Conservation (phyloP, 768 basidiomycete species). For the Naganishia vishniacii region DNA sequence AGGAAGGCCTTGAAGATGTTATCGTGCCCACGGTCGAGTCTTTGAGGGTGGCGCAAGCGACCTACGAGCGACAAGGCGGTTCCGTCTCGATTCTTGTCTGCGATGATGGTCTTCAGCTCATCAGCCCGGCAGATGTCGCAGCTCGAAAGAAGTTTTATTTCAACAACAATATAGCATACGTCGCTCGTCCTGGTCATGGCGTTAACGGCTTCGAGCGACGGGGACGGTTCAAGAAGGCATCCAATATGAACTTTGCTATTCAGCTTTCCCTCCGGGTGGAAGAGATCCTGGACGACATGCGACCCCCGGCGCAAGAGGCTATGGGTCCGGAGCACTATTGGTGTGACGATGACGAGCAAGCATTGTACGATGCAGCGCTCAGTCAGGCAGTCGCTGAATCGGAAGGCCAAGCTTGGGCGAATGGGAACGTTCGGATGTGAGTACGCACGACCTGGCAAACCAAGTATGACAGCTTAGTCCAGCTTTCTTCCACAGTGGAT, state of each 20-base stretch:
- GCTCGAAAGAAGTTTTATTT: slow-evolving; percentile 68
- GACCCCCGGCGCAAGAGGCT: slow-evolving; percentile 28
- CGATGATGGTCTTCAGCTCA: slow-evolving; percentile 72
- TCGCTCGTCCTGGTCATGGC: slow-evolving; percentile 70
- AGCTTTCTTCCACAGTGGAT: too few species aligned
- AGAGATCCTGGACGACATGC: slow-evolving; percentile 57
- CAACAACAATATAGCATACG: slow-evolving; percentile 67
- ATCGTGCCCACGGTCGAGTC: slow-evolving; percentile 72
- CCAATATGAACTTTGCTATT: slow-evolving; percentile 85
- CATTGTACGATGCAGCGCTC: slow-evolving; percentile 61
- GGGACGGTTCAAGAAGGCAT: slow-evolving; percentile 88
- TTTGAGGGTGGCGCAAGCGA: slow-evolving; percentile 61
- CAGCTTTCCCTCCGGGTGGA: slow-evolving; percentile 62
- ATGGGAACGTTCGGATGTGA: slow-evolving; percentile 59
- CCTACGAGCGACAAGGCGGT: slow-evolving; percentile 76
- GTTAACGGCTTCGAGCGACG: slow-evolving; percentile 68
- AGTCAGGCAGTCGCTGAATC: slow-evolving; percentile 67
- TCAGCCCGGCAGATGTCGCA: slow-evolving; percentile 60
- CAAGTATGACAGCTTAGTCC: slow-evolving; percentile 68
- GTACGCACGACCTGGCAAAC: not conserved
- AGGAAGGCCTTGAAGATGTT: slow-evolving; percentile 56
- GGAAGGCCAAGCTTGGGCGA: slow-evolving; percentile 65
- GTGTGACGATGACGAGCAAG: slow-evolving; percentile 29
- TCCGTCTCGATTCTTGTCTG: slow-evolving; percentile 72
- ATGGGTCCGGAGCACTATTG: too few species aligned